A percentile compares a stretch with the other conserved stretches of the same genome.
phyloP scores from a whole-genome alignment of 805 yeast species.

The Cyberlindnera galapagoensis region DNA sequence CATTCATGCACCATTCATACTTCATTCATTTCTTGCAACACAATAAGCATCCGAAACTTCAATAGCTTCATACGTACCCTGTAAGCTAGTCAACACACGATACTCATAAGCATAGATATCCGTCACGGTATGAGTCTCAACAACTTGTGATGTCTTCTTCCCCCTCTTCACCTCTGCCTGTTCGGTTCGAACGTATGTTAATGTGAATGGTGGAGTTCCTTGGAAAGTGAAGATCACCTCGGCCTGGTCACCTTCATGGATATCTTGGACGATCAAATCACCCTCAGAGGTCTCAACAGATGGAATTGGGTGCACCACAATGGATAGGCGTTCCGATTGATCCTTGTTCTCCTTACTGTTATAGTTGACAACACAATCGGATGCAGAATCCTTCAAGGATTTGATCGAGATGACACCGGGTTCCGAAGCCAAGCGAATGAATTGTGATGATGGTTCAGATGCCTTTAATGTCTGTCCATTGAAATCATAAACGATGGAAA shows the following conservation, averaged over 20 bases:
- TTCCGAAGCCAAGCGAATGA: slow-evolving; percentile 67
- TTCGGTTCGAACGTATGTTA: slow-evolving; percentile 76
- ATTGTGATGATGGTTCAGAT: slow-evolving; percentile 39
- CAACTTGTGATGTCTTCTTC: slow-evolving; percentile 46
- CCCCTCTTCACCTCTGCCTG: slow-evolving; percentile 34
- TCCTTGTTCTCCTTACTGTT: slow-evolving; percentile 31
- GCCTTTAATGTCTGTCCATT: slow-evolving; percentile 56
- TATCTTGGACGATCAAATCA: slow-evolving; percentile 66
- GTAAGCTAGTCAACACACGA: slow-evolving; percentile 69
- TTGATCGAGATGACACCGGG: slow-evolving; percentile 71
- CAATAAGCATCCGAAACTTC: slow-evolving; percentile 86
- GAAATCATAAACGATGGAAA: slow-evolving; percentile 67
- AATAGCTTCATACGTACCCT: slow-evolving; percentile 91
- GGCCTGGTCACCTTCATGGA: slow-evolving; percentile 92
- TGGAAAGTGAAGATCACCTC: slow-evolving; percentile 75
- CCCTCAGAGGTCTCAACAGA: slow-evolving; percentile 84
- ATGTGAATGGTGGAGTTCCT: slow-evolving; percentile 87
- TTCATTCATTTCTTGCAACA: slow-evolving; percentile 35
- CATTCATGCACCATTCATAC: no score
- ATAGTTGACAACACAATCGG: slow-evolving; percentile 63
- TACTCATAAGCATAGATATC: slow-evolving; percentile 67
- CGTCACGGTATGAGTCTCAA: slow-evolving; percentile 50
- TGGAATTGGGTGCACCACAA: slow-evolving; percentile 50
- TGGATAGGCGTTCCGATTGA: slow-evolving; percentile 27
- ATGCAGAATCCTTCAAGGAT: slow-evolving; percentile 68